Conservation (phyloP, 2,329 filamentous ascomycete species). For the Teratosphaeria viscida region DNA sequence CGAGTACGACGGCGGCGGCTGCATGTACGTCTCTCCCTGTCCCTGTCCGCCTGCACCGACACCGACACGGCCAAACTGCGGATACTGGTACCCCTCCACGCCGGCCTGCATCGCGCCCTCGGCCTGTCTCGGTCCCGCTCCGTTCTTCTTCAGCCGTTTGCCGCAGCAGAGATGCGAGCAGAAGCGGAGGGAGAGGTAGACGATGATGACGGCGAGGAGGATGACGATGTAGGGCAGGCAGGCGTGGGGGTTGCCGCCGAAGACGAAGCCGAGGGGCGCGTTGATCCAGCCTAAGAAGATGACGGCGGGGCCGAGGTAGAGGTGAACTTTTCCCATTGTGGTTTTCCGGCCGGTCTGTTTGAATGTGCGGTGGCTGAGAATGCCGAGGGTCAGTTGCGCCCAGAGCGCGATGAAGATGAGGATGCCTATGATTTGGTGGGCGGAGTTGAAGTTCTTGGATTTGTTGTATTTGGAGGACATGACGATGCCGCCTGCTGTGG, state of each 20-base stretch:
- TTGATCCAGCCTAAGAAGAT: constrained; percentile 46
- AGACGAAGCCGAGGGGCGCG: constrained; percentile 48
- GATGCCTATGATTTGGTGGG: constrained; percentile 51
- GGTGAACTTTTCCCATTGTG: constrained; percentile 44
- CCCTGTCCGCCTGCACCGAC: neutral
- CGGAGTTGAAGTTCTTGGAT: constrained; percentile 11
- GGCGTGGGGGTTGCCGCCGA: constrained; percentile 42
- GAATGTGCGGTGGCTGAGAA: constrained; percentile 46
- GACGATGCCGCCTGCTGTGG: constrained; percentile 32
- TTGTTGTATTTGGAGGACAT: constrained; percentile 25
- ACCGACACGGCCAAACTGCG: constrained; percentile 1
- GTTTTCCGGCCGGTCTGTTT: constrained; percentile 33
- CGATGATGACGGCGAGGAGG: constrained; percentile 32
- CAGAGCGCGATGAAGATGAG: constrained; percentile 44
- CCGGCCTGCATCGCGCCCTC: neutral
- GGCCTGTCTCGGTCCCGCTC: neutral
- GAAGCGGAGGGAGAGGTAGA: constrained; percentile 27
- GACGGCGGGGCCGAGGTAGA: constrained; percentile 46
- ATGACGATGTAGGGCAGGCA: constrained; percentile 39
- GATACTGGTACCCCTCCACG: constrained; percentile 7
- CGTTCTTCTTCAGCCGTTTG: neutral
- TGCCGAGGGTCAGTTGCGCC: constrained; percentile 44
- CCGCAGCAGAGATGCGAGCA: constrained; percentile 10
- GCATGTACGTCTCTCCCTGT: neutral
- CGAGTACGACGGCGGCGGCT: constrained; percentile 5